Evolutionary conservation across 345 rosid species (phyloP), one percentile per base, ranked within the genome.

Genomic region (Camelina sativa): DNA sequence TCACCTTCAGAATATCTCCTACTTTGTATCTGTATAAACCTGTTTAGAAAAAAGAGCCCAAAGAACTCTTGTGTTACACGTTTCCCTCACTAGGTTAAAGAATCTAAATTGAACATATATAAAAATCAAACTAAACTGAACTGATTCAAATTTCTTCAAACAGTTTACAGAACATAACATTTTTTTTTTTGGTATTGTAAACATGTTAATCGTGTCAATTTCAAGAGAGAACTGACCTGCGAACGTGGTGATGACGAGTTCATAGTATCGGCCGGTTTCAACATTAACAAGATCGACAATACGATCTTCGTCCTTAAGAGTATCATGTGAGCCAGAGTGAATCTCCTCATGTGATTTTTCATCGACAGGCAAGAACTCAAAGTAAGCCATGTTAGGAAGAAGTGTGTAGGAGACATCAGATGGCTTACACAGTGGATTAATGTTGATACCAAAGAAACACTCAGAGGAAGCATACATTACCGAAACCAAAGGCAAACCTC

Each of bases 391-490:
- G 66, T 89, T 90, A 1, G 98, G 93, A 16, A 92, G 80, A 67
- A 92, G 90, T 20, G 97, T 92, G 78, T 92, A 92, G 12, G 98
- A 88, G 57, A 92, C 98, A 74, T 90, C 90, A 1, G 78, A 80
- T 44, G 98, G 98, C 22, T 80, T 52, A 82, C 95, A 78, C 7
- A 88, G 68, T 4, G 97, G 98, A 67, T 85, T 79, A 15, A 90
- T 80, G 72, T 92, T 92, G 77, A 92, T 88, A 25, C 98, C 95
- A 46, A 90, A 88, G 82, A 82, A 92, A 76, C 98, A 90, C 76
- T 92, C 96, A 17, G 98, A 92, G n/a, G 98, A 92, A 37, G 89
- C 96, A 82, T 90, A 92, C 98, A 92, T 92, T 4, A 86, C 86
- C 9, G 98, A 92, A 73, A 90, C 80, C 77, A 92, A 73, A 20